Evolutionary conservation across 768 basidiomycete genomes (phyloP), one percentile per base, ranked within the genome.

Genomic region (Tylopilus intermedius): DNA sequence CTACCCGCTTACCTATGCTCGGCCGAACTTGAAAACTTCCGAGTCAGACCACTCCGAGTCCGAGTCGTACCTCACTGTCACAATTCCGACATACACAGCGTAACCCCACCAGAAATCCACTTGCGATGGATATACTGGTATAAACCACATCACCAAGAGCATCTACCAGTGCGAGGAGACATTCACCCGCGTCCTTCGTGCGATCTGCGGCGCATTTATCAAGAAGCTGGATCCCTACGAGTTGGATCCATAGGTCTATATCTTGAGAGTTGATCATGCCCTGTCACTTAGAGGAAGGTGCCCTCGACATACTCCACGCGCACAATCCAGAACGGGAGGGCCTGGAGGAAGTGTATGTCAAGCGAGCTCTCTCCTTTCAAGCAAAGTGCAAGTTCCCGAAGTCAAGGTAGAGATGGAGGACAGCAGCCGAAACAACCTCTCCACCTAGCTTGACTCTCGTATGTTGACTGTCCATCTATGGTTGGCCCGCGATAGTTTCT

Each of bases 151-250:
- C 24, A 5, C 24, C 24, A 24, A 24, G 24, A 24, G 24, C 24
- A 24, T 24, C 5, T 24, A 24, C 24, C 24, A 24, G 2, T 24
- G 24, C 24, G 24, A 24, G 5, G 5, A 24, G 24, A 24, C 5
- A 24, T 24, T 24, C 24, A 24, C 24, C 5, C 24, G 24, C 24
- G 24, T 24, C 24, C 24, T 24, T 24, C 24, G 24, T 24, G 24
- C 24, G 24, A 24, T 24, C 24, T 24, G 24, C 24, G 24, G 24
- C 24, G 18, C 63, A 40, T 54, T 62, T 15, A 21, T 66, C 33
- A 67, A 56, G 41, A 67, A 67, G 39, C 35, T 66, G 3, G 68
- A 69, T 46, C 66, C 18, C 18, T 18, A 18, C 18, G 18, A 18
- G 18, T 18, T 18, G 18, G 18, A 18, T 18, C 18, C 66, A 68